Evolutionary conservation across 345 rosid genomes (phyloP), one percentile per base, ranked within the genome.

Genomic region (Geranium rotundifolium): DNA sequence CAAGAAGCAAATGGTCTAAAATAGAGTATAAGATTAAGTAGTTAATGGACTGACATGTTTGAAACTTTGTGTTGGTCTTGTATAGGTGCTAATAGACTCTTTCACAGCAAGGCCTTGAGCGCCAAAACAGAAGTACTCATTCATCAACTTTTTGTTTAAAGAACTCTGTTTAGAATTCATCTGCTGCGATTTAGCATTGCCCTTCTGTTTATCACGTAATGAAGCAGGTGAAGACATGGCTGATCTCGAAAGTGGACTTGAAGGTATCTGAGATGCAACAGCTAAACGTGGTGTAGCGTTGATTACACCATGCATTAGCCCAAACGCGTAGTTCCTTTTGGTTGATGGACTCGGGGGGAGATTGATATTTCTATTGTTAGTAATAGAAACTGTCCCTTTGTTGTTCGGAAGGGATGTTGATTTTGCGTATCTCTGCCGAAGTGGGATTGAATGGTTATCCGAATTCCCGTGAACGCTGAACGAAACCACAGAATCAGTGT

Each of bases 291-390:
- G 84, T 41, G 64, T 73, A 31, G 89, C 73, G 55, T 78, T 84
- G 71, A 86, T 78, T 41, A 86, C 96, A 20, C 99, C 97, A 4
- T 85, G 95, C 76, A 69, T 84, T 52, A 93, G 67, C 57, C 86
- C 89, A 46, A 74, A 68, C 1, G 88, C 75, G 34, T 79, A 86
- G 71, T 75, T 93, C 82, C 71, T 71, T 65, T 87, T 81, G 56
- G 87, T 75, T 5, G 76, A 72, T 67, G 81, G 90, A 77, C 99
- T 90, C 39, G 99, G 52, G 12, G 52, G 74, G 64, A 93, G 84
- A 58, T 80, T 81, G 5, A 67, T 77, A 62, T 77, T 73, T 31
- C 73, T 59, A 58, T 80, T 81, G 5, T 67, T 77, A 62, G 77
- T 73, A 37, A 74, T 59, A 59, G 87, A 72, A 61, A 76, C 63